Evolutionary conservation across 169 alveolate genomes (phyloP).

Genomic region (Babesia bovis): DNA sequence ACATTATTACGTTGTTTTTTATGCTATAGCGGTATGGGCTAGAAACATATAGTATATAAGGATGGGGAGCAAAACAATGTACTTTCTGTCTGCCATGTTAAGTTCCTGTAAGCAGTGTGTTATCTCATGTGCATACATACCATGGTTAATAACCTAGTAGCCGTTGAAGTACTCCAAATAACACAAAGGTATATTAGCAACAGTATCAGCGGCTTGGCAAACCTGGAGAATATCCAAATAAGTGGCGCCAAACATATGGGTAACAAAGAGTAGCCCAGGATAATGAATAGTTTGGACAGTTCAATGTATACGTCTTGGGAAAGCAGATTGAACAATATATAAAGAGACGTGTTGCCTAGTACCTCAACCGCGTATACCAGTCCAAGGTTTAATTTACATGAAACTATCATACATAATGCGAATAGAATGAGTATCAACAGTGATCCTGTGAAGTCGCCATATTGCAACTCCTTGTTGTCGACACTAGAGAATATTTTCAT

Average conservation of each 20-base stretch:
- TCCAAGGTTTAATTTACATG: constrained; percentile 54
- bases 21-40: constrained; percentile 42
- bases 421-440: constrained; percentile 35
- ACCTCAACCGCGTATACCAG: constrained; percentile 50
- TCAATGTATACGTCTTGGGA: constrained; percentile 49
- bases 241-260: constrained; percentile 61
- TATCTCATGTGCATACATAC: constrained; percentile 1
- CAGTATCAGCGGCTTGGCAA: constrained; percentile 21
- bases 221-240: constrained; percentile 49
- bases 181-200: constrained; percentile 41
- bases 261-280: constrained; percentile 58
- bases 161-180: constrained; percentile 65
- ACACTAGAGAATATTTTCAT: background rate
- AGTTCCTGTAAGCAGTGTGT: constrained; percentile 17
- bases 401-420: constrained; percentile 37
- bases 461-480: constrained; percentile 19
- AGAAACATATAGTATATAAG: constrained; percentile 41
- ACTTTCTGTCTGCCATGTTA: constrained; percentile 20
- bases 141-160: constrained; percentile 32
- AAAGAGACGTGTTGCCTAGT: constrained; percentile 38
- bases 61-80: constrained; percentile 47
- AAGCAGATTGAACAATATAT: constrained; percentile 37
- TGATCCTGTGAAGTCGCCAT: constrained; percentile 61
- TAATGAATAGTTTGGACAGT: constrained; percentile 31
- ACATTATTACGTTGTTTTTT: background rate